A percentile compares a stretch with the other conserved stretches of the same genome.
Conservation (phyloP, 306 rosid species). For the Abrus precatorius region DNA sequence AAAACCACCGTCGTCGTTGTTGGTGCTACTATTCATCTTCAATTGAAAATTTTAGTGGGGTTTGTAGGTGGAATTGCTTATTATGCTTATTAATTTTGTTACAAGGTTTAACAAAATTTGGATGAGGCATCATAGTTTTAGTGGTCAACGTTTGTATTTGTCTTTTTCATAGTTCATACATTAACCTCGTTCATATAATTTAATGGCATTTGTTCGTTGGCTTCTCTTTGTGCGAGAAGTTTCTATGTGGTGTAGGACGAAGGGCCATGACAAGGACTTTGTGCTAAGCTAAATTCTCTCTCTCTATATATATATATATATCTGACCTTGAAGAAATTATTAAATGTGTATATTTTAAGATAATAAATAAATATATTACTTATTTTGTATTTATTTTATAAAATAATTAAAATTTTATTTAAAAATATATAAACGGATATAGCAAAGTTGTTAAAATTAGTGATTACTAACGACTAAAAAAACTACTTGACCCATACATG, state of each 20-base stretch:
- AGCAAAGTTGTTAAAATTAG: background rate
- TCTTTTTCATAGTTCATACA: slow-evolving; percentile 20
- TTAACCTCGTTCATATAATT: background rate
- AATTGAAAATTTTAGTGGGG: background rate
- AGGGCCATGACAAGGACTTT: slow-evolving; percentile 22
- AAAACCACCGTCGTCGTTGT: background rate
- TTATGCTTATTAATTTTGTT: background rate
- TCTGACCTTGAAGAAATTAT: too few relatives aligned
- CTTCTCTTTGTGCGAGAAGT: slow-evolving; percentile 28
- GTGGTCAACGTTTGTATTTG: slow-evolving; percentile 34
- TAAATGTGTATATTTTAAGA: too few relatives aligned
- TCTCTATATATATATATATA: background rate
- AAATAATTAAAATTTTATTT: too few relatives aligned
- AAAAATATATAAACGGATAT: too few relatives aligned
- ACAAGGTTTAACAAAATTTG: background rate
- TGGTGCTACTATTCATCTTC: slow-evolving; percentile 34
- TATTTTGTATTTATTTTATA: too few relatives aligned
- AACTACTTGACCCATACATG: too few relatives aligned
- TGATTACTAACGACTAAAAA: too few relatives aligned
- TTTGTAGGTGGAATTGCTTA: background rate
- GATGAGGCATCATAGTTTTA: background rate
- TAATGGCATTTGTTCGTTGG: slow-evolving; percentile 21
- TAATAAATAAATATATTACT: too few relatives aligned
- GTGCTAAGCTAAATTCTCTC: background rate
- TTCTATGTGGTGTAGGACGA: background rate